These are phyloP conservation scores for Punica granatum DNA, from an alignment of 345 rosid genomes.

Conservation along the genomic window DNA sequence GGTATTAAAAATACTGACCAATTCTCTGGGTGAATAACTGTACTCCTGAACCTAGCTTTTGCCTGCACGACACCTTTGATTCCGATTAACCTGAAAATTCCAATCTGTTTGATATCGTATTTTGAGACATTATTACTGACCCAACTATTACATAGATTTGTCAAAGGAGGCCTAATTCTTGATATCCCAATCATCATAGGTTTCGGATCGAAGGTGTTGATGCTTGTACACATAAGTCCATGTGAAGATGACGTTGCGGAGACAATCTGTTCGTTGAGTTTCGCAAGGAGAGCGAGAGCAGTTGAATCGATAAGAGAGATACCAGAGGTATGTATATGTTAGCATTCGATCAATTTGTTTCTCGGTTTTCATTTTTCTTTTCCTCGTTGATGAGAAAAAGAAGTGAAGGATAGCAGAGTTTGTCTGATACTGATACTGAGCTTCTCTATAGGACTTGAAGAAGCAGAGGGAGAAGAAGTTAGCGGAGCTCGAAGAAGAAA, in stretches of 20 bases:
- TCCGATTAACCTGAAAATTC: not conserved
- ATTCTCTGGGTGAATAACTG: not conserved
- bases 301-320: slow-evolving; percentile 52
- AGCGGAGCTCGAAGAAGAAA: slow-evolving; percentile 47
- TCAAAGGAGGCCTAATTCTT: not conserved
- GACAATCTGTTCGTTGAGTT: slow-evolving; percentile 74
- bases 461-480: slow-evolving; percentile 47
- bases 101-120: not conserved
- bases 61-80: slow-evolving; percentile 2
- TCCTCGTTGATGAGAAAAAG: slow-evolving; percentile 2
- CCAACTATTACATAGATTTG: not conserved
- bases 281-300: slow-evolving; percentile 81
- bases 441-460: slow-evolving; percentile 40
- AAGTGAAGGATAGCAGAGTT: not conserved
- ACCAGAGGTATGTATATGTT: slow-evolving; percentile 33
- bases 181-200: slow-evolving; percentile 23
- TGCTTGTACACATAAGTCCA: slow-evolving; percentile 86
- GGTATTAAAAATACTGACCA: slow-evolving; percentile 27
- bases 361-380: slow-evolving; percentile 3
- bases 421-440: not conserved
- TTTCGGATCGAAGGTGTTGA: slow-evolving; percentile 69
- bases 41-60: not conserved
- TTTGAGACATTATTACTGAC: too few relatives aligned
- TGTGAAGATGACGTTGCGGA: slow-evolving; percentile 68
- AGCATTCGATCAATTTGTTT: not conserved